These are phyloP conservation scores for Ambrosiella xylebori DNA, from an alignment of 2,329 filamentous ascomycete genomes.

Conservation along the genomic window DNA sequence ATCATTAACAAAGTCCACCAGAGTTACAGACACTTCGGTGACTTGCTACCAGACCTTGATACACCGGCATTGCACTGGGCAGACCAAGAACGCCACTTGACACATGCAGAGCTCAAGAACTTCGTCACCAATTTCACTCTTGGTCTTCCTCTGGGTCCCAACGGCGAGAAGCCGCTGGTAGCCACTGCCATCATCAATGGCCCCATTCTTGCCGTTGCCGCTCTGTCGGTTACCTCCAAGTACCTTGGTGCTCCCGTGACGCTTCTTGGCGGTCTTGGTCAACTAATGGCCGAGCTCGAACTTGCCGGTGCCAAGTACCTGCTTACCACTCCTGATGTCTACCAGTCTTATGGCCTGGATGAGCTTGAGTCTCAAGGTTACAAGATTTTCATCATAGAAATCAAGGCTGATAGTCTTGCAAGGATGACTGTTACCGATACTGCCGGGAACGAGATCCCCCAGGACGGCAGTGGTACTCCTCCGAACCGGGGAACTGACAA, in stretches of 20 bases:
- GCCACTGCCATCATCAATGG: constrained; percentile 37
- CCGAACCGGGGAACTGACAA: constrained; percentile 30
- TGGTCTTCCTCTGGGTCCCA: constrained; percentile 13
- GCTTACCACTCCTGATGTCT: constrained; percentile 26
- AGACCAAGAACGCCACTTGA: constrained; percentile 17
- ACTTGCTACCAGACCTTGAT: constrained; percentile 19
- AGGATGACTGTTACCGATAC: constrained; percentile 14
- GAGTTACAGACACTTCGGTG: constrained; percentile 24
- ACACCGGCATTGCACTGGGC: constrained; percentile 19
- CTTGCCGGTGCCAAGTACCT: constrained; percentile 30
- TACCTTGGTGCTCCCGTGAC: constrained; percentile 37
- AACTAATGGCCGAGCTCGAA: constrained; percentile 32
- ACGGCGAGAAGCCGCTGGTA: constrained; percentile 24
- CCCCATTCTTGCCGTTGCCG: constrained; percentile 32
- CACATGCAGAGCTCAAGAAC: constrained; percentile 19
- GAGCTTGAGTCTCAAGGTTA: constrained; percentile 17
- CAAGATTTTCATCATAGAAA: constrained; percentile 23
- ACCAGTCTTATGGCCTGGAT: constrained; percentile 23
- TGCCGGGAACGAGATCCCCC: constrained; percentile 11
- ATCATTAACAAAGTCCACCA: constrained; percentile 17
- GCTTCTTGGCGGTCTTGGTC: constrained; percentile 28
- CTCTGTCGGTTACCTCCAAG: constrained; percentile 30
- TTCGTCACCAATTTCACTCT: constrained; percentile 22
- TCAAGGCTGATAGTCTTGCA: constrained; percentile 19
- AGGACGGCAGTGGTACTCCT: constrained; percentile 3